These are phyloP conservation scores for sunflower (Helianthus annuus) DNA, from an alignment of 129 eudicot genomes.

Conservation along the genomic window HanXRQr2.0-SUNRISE NC_035434.2:166527693-166528192, in stretches of 20 bases:
- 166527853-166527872: slow-evolving; percentile 37
- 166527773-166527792: slow-evolving; percentile 28
- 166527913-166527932: slow-evolving; percentile 20
- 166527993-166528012: slow-evolving; percentile 35
- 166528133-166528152: slow-evolving; percentile 32
- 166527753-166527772: slow-evolving; percentile 7
- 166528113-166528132: slow-evolving; percentile 2
- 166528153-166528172: slow-evolving; percentile 22
- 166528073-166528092: slow-evolving; percentile 17
- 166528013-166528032: slow-evolving; percentile 32
- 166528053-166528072: slow-evolving; percentile 38
- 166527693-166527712: neutral
- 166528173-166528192: slow-evolving; percentile 48
- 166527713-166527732: slow-evolving; percentile 27
- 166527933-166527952: neutral
- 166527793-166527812: slow-evolving; percentile 27
- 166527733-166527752: slow-evolving; percentile 5
- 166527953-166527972: neutral
- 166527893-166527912: slow-evolving; percentile 35
- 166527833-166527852: slow-evolving; percentile 40
- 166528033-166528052: slow-evolving; percentile 36
- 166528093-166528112: neutral
- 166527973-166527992: slow-evolving; percentile 9
- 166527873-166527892: slow-evolving; percentile 31
- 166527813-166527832: slow-evolving; percentile 23